Percentiles rank a stretch among this genome's conserved stretches.
phyloP scores from a whole-genome alignment of 2,329 filamentous ascomycete genomes.

The Hypoxylon rubiginosum region DNA sequence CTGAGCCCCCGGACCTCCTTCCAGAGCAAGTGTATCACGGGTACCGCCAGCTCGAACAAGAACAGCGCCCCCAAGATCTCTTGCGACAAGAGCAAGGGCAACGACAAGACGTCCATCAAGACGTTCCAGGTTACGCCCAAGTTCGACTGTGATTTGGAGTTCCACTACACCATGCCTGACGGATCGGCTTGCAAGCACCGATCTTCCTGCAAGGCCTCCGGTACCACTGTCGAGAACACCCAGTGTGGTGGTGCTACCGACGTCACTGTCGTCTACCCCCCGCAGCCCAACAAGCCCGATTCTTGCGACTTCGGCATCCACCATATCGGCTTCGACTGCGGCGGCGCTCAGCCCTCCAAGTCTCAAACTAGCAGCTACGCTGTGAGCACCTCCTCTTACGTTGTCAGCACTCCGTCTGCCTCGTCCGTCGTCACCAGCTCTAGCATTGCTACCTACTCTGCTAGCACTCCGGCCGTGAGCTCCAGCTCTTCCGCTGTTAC shows the following conservation, averaged over 20 bases:
- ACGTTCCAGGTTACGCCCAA: constrained; percentile 80
- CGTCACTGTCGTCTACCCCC: constrained; percentile 78
- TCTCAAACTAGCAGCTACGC: constrained; percentile 36
- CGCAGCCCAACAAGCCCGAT: constrained; percentile 69
- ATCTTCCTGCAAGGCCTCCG: constrained; percentile 73
- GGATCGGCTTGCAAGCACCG: constrained; percentile 86
- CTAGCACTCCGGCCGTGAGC: constrained; percentile 2
- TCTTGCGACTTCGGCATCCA: constrained; percentile 80
- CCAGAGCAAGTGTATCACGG: constrained; percentile 72
- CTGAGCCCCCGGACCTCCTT: constrained; percentile 66
- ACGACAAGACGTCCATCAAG: constrained; percentile 79
- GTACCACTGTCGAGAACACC: constrained; percentile 80
- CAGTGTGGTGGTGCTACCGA: constrained; percentile 93
- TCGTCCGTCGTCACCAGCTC: constrained; percentile 17
- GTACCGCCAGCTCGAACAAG: constrained; percentile 62
- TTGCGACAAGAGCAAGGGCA: constrained; percentile 57
- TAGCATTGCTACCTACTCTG: constrained; percentile 24
- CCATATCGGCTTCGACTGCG: constrained; percentile 82
- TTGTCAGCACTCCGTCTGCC: constrained; percentile 32
- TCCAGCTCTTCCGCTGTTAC: constrained; percentile 4
- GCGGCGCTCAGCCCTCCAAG: constrained; percentile 47
- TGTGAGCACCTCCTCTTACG: constrained; percentile 31
- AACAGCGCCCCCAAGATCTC: constrained; percentile 70
- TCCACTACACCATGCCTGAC: constrained; percentile 89
- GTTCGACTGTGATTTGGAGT: constrained; percentile 83